Evolutionary conservation across 495 filamentous ascomycete genomes (phyloP), one percentile per base, ranked within the genome.

Genomic region (Neurospora tetrasperma): DNA sequence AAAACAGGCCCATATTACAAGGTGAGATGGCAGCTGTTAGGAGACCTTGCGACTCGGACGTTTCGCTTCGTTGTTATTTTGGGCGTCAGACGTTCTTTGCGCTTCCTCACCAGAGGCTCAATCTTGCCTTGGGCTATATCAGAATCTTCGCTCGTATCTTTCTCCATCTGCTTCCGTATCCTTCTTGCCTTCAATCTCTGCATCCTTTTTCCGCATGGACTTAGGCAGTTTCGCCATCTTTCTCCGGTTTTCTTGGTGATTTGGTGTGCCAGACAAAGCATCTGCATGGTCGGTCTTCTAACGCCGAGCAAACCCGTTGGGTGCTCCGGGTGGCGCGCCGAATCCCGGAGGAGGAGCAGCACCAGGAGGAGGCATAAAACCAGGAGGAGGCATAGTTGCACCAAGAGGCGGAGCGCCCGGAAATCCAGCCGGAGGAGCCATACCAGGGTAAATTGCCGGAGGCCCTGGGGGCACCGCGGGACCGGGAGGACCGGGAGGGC

Each of bases 371-470:
- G 79, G 75, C 69, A 81, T 79, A 40, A 81, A 78, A 5, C 78
- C 79, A 4, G 79, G 79, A 35, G 75, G 74, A 7, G 80, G 80
- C 40, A 78, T 20, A 27, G 75, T 74, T 31, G 76, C 73, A 31
- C 80, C 78, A 18, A 77, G 75, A 39, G 78, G 80, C 11, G 79
- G 75, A 12, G 71, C 73, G 5, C 74, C 78, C 5, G 76, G 74
- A 42, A 82, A 81, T 18, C 80, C 81, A 20, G 72, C 77, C 0
- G 81, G 79, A 23, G 76, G 76, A 20, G 80, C 70, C 73, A 78
- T 73, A 39, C 78, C 78, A 5, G 77, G 76, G 27, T 73, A 79
- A 69, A 80, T 78, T 12, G 75, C 71, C 7, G 76, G 68, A 69
- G 71, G 31, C 14, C 43, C 71, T 5, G 71, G 71, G 27, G 74